Conservation (phyloP, 1,284 basidiomycete species). For the Irpex sp. region DNA sequence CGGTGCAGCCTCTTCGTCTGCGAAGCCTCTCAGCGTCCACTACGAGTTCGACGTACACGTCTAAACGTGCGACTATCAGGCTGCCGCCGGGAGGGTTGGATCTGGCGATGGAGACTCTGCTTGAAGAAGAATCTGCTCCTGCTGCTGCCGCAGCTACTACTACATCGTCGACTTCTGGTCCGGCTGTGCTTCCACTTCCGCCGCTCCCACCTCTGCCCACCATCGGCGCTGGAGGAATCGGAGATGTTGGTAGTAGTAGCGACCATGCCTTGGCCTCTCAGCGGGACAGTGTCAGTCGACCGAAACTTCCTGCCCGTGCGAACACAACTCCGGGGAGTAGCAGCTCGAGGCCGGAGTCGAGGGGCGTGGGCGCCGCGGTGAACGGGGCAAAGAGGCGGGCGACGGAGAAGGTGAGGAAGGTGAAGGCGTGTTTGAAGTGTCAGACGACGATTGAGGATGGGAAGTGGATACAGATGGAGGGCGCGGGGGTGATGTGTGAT, state of each 20-base stretch:
- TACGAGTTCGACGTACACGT: slow-evolving; percentile 22
- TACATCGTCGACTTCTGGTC: slow-evolving; percentile 16
- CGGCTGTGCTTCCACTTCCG: slow-evolving; percentile 28
- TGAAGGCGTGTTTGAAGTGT: slow-evolving; percentile 64
- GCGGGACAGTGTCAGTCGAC: slow-evolving; percentile 34
- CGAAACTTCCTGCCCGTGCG: slow-evolving; percentile 53
- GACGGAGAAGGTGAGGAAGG: slow-evolving; percentile 24
- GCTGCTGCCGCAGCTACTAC: slow-evolving; percentile 12
- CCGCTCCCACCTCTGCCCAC: not conserved
- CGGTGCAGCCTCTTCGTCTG: slow-evolving; percentile 21
- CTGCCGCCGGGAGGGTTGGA: slow-evolving; percentile 39
- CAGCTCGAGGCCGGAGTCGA: slow-evolving; percentile 22
- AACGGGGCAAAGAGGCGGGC: slow-evolving; percentile 16
- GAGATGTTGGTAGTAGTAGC: slow-evolving; percentile 5
- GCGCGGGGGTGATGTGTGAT: slow-evolving; percentile 77
- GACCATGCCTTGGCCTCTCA: slow-evolving; percentile 18
- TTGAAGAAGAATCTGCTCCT: slow-evolving; percentile 39
- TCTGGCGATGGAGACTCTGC: slow-evolving; percentile 46
- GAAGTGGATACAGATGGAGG: slow-evolving; percentile 77
- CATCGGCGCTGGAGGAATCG: too few relatives aligned
- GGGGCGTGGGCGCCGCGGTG: slow-evolving; percentile 8
- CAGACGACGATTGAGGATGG: slow-evolving; percentile 68
- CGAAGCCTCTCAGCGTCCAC: slow-evolving; percentile 28
- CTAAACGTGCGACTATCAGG: slow-evolving; percentile 17
- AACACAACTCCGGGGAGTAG: slow-evolving; percentile 46